These are phyloP conservation scores for Mycena sanguinolenta DNA, from an alignment of 768 basidiomycete genomes.

Conservation along the genomic window DNA sequence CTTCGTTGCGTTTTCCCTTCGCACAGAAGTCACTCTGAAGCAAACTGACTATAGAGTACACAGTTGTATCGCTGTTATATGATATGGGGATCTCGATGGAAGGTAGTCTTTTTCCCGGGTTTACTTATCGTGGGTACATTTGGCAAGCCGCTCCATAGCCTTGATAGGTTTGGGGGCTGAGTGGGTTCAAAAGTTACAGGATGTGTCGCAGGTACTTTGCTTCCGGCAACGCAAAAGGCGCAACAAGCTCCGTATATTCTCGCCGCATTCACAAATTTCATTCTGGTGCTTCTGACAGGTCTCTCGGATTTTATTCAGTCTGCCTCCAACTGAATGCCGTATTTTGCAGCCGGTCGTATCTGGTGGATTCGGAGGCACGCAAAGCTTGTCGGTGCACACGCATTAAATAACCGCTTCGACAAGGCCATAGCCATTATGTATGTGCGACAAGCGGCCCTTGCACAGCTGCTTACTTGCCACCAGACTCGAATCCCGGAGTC, in stretches of 20 bases:
- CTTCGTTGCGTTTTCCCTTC: neutral
- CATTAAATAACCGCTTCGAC: neutral
- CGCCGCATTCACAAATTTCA: neutral
- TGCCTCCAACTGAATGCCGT: neutral
- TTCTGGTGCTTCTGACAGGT: neutral
- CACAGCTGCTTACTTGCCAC: neutral
- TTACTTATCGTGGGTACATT: neutral
- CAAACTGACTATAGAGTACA: neutral
- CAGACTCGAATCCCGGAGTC: neutral
- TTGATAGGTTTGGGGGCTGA: no score
- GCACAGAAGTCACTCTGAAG: neutral
- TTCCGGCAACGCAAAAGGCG: neutral
- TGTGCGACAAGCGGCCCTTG: neutral
- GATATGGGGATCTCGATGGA: neutral
- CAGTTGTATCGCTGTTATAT: neutral
- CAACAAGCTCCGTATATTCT: neutral
- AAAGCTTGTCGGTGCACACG: neutral
- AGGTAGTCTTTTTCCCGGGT: neutral
- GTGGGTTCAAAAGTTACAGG: neutral
- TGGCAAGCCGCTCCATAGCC: neutral
- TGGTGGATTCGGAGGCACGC: neutral
- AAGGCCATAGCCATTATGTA: neutral
- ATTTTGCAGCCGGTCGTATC: neutral
- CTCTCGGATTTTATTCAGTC: neutral
- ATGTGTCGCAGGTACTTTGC: neutral